Evolutionary conservation across 108 stramenopile species (phyloP).

Genomic region (Bacterosira constricta): DNA sequence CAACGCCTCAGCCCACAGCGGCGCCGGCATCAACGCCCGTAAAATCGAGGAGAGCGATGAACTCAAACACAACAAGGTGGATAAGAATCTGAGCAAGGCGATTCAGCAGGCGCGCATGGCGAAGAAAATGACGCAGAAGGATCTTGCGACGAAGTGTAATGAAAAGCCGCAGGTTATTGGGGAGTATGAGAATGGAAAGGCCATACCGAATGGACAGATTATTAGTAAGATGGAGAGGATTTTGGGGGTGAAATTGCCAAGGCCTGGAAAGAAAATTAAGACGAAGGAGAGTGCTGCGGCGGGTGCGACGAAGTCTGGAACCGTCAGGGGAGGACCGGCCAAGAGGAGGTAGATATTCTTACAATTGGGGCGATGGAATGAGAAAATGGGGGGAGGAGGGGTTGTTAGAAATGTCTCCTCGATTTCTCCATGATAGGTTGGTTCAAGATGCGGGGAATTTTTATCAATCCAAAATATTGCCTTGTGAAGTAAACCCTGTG

Average conservation of each 20-base stretch:
- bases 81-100: constrained; percentile 87
- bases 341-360: constrained; percentile 73
- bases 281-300: constrained; percentile 47
- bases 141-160: constrained; percentile 95
- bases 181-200: constrained; percentile 96
- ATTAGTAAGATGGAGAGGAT: constrained; percentile 92
- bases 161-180: constrained; percentile 97
- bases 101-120: constrained; percentile 96
- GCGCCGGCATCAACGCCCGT: constrained; percentile 70
- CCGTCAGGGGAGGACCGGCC: constrained; percentile 78
- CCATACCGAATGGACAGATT: constrained; percentile 95
- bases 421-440: too few species aligned
- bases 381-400: too few species aligned
- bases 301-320: constrained; percentile 42
- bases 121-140: constrained; percentile 98
- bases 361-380: neutral
- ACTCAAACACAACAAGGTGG: constrained; percentile 86
- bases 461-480: too few species aligned
- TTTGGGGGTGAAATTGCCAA: constrained; percentile 90
- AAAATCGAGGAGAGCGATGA: constrained; percentile 96
- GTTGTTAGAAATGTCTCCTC: too few species aligned
- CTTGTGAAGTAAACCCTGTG: too few species aligned
- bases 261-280: constrained; percentile 54
- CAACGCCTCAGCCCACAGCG: constrained; percentile 90
- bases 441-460: too few species aligned